Base-by-base conservation (phyloP, 192 early-diverging fungal genomes). In the Coemansia sp. region DNA sequence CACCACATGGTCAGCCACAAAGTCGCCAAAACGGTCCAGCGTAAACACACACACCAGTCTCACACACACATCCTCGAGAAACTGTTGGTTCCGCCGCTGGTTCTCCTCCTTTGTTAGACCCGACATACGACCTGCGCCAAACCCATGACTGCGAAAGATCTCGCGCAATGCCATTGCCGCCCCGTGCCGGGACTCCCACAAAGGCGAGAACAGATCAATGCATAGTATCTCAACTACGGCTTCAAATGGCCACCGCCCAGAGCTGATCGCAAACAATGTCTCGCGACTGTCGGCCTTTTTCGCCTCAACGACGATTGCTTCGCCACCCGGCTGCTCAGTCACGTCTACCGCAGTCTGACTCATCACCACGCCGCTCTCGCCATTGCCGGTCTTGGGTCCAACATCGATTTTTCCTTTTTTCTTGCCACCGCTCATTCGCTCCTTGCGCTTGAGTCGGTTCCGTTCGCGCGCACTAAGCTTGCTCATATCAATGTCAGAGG, bases 11-110 rank as follows among this genome's bases (percentile, higher is more conserved):
- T 98, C 97, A 7, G 93, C 91, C 22, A 96, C 93, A 80, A 96
- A 99, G 84, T 99, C 98, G 7, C 93, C 94, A 76, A 99, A 99
- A 20, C 96, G 88, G 78, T 99, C 98, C 66, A 98, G 80, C 6
- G 93, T 90, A 68, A 99, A 92, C 15, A 99, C 95, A 71, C 95
- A 97, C 31, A 97, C 73, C n/a, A 99, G 83, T 16, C 95, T 89
- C 29, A 97, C 92, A 1, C 90, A 88, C 15, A 95, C 79, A 78
- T 99, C 96, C 68, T 97, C 94, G 5, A 98, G 80, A 86, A 91
- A 96, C 52, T 75, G 82, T 66, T 91, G 84, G 80, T 99, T 94
- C 24, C 87, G 82, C 40, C 36, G 38, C 20, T 80, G 74, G 67
- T 97, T 99, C 46, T 79, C 87, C 12, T 59, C 74, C 15, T 74